Evolutionary conservation across 139 green algal genomes (phyloP).

Genomic region (Chlamydomonas sphaeroides): DNA sequence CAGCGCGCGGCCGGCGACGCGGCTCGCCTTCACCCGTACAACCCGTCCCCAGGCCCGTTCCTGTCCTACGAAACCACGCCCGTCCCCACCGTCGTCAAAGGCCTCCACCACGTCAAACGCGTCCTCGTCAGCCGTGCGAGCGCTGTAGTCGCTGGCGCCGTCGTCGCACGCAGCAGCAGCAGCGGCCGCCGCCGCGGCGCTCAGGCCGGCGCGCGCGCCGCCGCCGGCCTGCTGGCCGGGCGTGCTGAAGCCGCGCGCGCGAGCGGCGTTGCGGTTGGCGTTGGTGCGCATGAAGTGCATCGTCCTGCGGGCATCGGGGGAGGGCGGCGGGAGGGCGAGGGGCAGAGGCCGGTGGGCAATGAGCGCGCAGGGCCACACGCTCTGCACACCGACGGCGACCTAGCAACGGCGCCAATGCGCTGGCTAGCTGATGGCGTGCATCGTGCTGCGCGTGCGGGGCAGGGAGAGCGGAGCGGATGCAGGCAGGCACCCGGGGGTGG

Average conservation of each 20-base stretch:
- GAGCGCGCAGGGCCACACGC: neutral
- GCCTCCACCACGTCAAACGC: slow-evolving; percentile 50
- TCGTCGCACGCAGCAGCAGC: neutral
- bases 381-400: too few relatives aligned
- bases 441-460: too few relatives aligned
- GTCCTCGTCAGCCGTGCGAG: slow-evolving; percentile 47
- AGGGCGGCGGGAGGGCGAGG: too few relatives aligned
- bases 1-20: neutral
- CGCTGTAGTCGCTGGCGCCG: slow-evolving; percentile 12
- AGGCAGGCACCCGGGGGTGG: too few relatives aligned
- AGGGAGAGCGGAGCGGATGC: too few relatives aligned
- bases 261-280: slow-evolving; percentile 6
- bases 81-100: slow-evolving; percentile 44
- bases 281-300: slow-evolving; percentile 24
- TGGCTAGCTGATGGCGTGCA: neutral
- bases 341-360: too few relatives aligned
- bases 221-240: neutral
- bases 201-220: too few relatives aligned
- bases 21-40: too few relatives aligned
- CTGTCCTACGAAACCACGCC: too few relatives aligned
- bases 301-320: neutral
- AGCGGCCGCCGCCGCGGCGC: neutral
- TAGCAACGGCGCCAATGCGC: too few relatives aligned
- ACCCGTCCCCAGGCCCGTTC: too few relatives aligned
- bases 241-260: slow-evolving; percentile 19